A percentile compares a stretch with the other conserved stretches of the same genome.
Evolutionary conservation across 331 rosid genomes (phyloP).

Genomic region (Saraca asoca): DNA sequence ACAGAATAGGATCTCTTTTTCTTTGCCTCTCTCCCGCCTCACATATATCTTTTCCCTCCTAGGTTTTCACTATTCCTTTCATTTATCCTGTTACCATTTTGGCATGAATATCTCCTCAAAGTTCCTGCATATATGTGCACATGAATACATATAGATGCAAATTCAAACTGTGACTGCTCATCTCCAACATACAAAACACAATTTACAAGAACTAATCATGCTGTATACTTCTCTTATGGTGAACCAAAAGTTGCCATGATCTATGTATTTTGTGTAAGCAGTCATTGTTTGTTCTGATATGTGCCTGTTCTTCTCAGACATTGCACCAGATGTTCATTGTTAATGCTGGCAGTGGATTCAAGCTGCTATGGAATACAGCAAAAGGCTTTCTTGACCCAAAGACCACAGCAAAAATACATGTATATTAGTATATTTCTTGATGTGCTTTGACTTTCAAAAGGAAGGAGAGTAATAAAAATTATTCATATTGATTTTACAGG

Average conservation of each 20-base stretch:
- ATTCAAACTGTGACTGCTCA: neutral
- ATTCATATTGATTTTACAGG: constrained; percentile 54
- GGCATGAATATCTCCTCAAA: neutral
- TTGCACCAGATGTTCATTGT: constrained; percentile 94
- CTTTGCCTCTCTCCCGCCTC: neutral
- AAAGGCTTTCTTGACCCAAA: constrained; percentile 91
- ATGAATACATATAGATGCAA: constrained; percentile 21
- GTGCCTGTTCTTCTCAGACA: constrained; percentile 63
- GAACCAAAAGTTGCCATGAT: constrained; percentile 16
- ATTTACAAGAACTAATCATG: constrained; percentile 17
- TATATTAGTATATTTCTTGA: constrained; percentile 33
- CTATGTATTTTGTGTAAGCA: constrained; percentile 12
- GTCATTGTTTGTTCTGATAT: constrained; percentile 38
- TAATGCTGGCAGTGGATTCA: constrained; percentile 94
- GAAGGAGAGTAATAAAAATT: constrained; percentile 25
- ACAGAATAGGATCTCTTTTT: neutral
- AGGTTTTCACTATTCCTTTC: constrained; percentile 12
- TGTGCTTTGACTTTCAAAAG: constrained; percentile 38
- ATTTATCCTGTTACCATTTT: constrained; percentile 10
- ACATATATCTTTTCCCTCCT: neutral
- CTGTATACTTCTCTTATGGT: neutral
- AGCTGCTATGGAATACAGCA: constrained; percentile 81
- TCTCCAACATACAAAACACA: constrained; percentile 3
- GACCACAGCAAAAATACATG: constrained; percentile 92
- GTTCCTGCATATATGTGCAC: constrained; percentile 17